Evolutionary conservation across 1,284 basidiomycete species (phyloP).

Genomic region (Marasmius fiardii): DNA sequence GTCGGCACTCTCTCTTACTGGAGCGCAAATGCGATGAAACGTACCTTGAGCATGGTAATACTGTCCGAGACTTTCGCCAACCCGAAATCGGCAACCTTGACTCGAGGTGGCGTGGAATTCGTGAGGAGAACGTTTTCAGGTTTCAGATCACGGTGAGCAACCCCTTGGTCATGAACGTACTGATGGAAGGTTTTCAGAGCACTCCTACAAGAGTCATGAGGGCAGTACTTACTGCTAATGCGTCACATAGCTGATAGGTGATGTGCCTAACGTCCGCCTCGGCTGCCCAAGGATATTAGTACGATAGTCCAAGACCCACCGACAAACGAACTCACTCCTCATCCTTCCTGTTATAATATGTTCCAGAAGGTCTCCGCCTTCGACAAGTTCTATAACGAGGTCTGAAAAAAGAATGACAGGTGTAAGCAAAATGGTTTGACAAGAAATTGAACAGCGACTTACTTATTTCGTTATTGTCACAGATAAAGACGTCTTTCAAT

Average conservation of each 20-base stretch:
- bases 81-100: constrained; percentile 92
- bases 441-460: constrained; percentile 18
- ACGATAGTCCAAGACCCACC: not conserved
- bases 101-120: constrained; percentile 53
- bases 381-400: constrained; percentile 76
- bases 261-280: constrained; percentile 60
- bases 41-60: constrained; percentile 64
- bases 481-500: constrained; percentile 73
- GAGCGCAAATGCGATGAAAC: constrained; percentile 18
- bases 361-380: constrained; percentile 88
- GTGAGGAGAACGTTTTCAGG: constrained; percentile 87
- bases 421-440: not conserved
- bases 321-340: constrained; percentile 46
- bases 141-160: constrained; percentile 91
- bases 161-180: constrained; percentile 73
- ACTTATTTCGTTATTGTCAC: constrained; percentile 72
- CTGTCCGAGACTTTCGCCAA: constrained; percentile 85
- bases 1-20: not conserved
- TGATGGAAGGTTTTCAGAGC: constrained; percentile 24
- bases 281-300: constrained; percentile 31
- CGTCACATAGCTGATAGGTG: constrained; percentile 73
- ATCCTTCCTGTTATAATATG: constrained; percentile 62
- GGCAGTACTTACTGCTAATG: constrained; percentile 51
- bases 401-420: constrained; percentile 35
- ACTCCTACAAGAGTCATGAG: not conserved